phyloP scores from a whole-genome alignment of 2,329 filamentous ascomycete species.

The Xylariaceae sp. region DNA sequence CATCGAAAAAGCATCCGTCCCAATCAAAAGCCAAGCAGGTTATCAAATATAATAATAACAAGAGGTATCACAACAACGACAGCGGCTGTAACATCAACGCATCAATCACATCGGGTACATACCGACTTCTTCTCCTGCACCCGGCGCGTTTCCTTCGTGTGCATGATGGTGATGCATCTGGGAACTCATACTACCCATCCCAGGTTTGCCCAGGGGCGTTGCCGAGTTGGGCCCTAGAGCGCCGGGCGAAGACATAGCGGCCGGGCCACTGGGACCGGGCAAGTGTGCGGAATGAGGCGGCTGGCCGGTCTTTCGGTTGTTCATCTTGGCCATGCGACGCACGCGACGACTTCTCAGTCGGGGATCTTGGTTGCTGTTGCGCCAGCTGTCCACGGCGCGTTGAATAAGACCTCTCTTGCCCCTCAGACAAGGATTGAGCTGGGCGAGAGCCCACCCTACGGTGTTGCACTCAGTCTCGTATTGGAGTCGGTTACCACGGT shows the following conservation, averaged over 20 bases:
- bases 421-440: conserved; percentile 83
- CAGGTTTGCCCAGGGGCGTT: conserved; percentile 58
- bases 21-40: conserved; percentile 29
- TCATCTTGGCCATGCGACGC: conserved; percentile 93
- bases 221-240: conserved; percentile 55
- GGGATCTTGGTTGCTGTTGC: conserved; percentile 97
- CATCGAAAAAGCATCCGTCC: conserved; percentile 29
- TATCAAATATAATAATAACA: conserved; percentile 32
- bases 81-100: conserved; percentile 38
- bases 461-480: conserved; percentile 99
- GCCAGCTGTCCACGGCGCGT: conserved; percentile 95
- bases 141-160: conserved; percentile 62
- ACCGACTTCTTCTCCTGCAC: conserved; percentile 83
- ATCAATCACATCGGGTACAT: conserved; percentile 90
- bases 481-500: conserved; percentile 88
- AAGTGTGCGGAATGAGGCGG: conserved; percentile 58
- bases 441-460: conserved; percentile 97
- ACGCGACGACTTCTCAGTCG: conserved; percentile 86
- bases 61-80: conserved; percentile 34
- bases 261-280: conserved; percentile 59
- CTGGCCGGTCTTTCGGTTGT: conserved; percentile 70
- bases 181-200: conserved; percentile 60
- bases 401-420: conserved; percentile 96
- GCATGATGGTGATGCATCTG: conserved; percentile 70
- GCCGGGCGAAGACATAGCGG: conserved; percentile 59